Evolutionary conservation across 1,284 basidiomycete species (phyloP).

Genomic region (Pisolithus thermaeus): DNA sequence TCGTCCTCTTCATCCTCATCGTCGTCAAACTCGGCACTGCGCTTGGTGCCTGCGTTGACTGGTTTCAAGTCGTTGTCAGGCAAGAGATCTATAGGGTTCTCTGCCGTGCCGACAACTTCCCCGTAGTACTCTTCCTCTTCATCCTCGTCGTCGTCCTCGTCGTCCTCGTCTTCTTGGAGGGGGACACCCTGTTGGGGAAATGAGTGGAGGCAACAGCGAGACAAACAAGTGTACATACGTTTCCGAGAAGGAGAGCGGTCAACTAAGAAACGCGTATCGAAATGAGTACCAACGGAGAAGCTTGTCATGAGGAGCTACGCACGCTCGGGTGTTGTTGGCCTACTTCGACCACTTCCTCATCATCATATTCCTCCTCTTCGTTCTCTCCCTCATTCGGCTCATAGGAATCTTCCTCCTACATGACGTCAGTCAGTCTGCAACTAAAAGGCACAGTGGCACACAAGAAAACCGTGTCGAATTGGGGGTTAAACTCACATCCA

Average conservation of each 20-base stretch:
- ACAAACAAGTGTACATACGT: not conserved
- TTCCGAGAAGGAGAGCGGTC: not conserved
- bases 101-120: constrained; percentile 10
- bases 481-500: constrained; percentile 15
- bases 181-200: not conserved
- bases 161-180: constrained; percentile 12
- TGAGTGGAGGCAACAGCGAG: constrained; percentile 16
- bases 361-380: constrained; percentile 13
- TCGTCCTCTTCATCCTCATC: constrained; percentile 6
- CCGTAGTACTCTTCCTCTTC: constrained; percentile 17
- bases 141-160: constrained; percentile 14
- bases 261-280: not conserved
- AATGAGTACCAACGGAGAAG: no score
- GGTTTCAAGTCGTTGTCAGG: constrained; percentile 19
- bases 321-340: no score
- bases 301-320: no score
- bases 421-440: not conserved
- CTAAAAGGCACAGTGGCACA: not conserved
- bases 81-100: constrained; percentile 8
- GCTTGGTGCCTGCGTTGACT: constrained; percentile 16
- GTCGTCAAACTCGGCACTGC: constrained; percentile 9
- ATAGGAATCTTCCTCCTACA: no score
- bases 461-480: not conserved
- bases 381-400: constrained; percentile 10
- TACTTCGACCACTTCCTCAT: constrained; percentile 12